These are phyloP conservation scores for Strigomonas oncopelti DNA, from an alignment of 208 protist genomes.

Conservation along the genomic window DNA sequence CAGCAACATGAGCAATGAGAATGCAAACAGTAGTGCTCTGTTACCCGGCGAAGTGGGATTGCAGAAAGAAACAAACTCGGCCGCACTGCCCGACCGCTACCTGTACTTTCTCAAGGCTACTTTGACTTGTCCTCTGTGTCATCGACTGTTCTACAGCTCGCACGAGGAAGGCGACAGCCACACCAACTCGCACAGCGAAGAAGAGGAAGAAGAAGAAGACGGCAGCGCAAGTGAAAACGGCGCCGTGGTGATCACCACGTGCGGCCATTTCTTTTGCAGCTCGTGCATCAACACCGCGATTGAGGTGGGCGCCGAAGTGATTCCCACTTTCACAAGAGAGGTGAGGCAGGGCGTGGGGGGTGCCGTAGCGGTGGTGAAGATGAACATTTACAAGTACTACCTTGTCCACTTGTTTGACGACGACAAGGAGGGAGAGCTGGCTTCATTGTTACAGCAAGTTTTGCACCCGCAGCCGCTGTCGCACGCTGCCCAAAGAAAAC, in stretches of 20 bases:
- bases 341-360: too few relatives aligned
- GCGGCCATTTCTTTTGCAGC: conserved; percentile 76
- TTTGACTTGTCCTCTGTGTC: not conserved
- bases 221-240: conserved; percentile 10
- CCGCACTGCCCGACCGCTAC: not conserved
- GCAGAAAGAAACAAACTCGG: not conserved
- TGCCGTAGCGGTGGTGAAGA: conserved; percentile 25
- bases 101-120: not conserved
- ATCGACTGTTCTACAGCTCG: not conserved
- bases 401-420: conserved; percentile 10
- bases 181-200: not conserved
- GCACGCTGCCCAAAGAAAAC: too few relatives aligned
- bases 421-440: not conserved
- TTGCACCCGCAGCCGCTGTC: too few relatives aligned
- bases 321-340: conserved; percentile 14
- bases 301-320: conserved; percentile 44
- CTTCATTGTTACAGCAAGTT: not conserved
- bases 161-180: too few relatives aligned
- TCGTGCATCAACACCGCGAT: conserved; percentile 63
- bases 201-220: not conserved
- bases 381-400: conserved; percentile 7
- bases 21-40: too few relatives aligned
- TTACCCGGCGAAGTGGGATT: too few relatives aligned
- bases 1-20: too few relatives aligned
- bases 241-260: conserved; percentile 52